Conservation (phyloP, 116 monocot genomes). For the Papilionanthe hybrid region DNA sequence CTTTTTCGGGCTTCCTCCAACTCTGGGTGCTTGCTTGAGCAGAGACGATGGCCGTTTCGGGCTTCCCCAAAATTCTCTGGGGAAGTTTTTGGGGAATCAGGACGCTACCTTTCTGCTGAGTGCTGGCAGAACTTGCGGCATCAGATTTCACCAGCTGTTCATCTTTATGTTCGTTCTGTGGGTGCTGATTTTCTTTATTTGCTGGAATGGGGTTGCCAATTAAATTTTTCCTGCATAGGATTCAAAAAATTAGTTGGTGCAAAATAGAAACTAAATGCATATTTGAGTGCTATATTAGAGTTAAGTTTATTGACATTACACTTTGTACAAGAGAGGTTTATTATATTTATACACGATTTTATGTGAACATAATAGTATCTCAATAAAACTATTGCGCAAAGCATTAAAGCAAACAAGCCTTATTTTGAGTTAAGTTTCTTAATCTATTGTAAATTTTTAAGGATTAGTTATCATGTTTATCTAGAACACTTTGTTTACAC, state of each 20-base stretch:
- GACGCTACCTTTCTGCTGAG: neutral
- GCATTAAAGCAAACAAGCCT: too few relatives aligned
- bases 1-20: neutral
- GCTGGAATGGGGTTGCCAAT: neutral
- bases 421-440: too few relatives aligned
- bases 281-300: neutral
- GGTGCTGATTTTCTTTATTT: slow-evolving; percentile 1
- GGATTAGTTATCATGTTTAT: too few relatives aligned
- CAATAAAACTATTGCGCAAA: too few relatives aligned
- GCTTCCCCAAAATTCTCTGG: neutral
- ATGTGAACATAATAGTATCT: too few relatives aligned
- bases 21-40: neutral
- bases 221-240: neutral
- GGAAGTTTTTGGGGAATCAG: neutral
- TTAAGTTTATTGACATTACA: too few relatives aligned
- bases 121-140: neutral
- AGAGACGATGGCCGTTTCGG: neutral
- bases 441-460: too few relatives aligned
- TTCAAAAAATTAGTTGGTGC: neutral
- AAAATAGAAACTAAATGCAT: neutral
- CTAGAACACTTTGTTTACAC: too few relatives aligned
- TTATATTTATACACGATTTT: too few relatives aligned
- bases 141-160: neutral
- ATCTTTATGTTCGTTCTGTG: neutral
- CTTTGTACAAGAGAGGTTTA: too few relatives aligned